Evolutionary conservation across 306 rosid species (phyloP).

Genomic region (Cicer judaicum): DNA sequence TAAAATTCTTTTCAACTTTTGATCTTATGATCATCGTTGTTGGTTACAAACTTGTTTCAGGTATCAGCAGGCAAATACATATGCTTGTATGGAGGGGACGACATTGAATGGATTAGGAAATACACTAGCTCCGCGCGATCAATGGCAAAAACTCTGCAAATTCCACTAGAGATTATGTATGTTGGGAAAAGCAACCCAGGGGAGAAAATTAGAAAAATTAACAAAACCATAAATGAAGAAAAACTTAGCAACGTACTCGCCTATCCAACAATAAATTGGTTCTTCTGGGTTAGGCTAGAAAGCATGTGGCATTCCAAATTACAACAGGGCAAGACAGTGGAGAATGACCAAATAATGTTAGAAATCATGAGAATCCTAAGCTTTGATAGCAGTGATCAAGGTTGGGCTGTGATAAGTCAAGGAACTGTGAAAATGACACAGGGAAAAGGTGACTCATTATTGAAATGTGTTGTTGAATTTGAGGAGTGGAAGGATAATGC

Average conservation of each 20-base stretch:
- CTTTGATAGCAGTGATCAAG: slow-evolving; percentile 48
- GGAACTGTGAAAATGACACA: slow-evolving; percentile 41
- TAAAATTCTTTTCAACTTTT: neutral
- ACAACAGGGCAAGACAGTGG: slow-evolving; percentile 39
- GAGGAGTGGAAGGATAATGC: slow-evolving; percentile 48
- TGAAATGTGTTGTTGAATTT: slow-evolving; percentile 27
- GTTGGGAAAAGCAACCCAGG: slow-evolving; percentile 65
- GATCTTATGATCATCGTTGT: neutral
- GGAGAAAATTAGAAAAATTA: slow-evolving; percentile 44
- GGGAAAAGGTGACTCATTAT: slow-evolving; percentile 45
- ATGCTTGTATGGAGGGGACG: slow-evolving; percentile 76
- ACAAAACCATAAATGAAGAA: slow-evolving; percentile 36
- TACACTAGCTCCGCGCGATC: slow-evolving; percentile 47
- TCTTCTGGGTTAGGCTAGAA: slow-evolving; percentile 73
- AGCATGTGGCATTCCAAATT: slow-evolving; percentile 68
- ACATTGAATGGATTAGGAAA: slow-evolving; percentile 63
- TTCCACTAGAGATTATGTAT: slow-evolving; percentile 61
- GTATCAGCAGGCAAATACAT: slow-evolving; percentile 53
- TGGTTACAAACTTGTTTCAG: slow-evolving; percentile 43
- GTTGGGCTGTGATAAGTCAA: slow-evolving; percentile 51
- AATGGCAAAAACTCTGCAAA: slow-evolving; percentile 42
- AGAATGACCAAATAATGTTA: slow-evolving; percentile 50
- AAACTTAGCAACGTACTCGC: slow-evolving; percentile 47
- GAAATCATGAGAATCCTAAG: slow-evolving; percentile 50
- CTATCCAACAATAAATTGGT: slow-evolving; percentile 59